Conservation (phyloP, 1,139 yeast genomes). For the Barnettozyma hawaiiensis region DNA sequence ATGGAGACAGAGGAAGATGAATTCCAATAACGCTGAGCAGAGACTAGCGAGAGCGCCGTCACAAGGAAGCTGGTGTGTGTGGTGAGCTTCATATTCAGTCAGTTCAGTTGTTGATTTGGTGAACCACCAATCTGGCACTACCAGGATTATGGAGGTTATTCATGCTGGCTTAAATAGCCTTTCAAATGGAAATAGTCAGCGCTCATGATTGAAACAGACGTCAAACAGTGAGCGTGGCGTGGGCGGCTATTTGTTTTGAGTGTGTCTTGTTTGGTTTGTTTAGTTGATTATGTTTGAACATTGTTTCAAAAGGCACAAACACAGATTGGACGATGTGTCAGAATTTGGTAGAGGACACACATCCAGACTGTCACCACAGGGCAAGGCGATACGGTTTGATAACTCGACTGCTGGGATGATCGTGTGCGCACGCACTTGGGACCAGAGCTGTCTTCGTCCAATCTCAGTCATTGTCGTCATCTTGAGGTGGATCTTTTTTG, state of each 20-base stretch:
- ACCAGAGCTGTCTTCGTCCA: too few species aligned
- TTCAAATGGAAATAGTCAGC: neutral
- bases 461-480: neutral
- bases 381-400: neutral
- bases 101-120: neutral
- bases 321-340: neutral
- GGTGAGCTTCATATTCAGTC: conserved; percentile 1
- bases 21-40: conserved; percentile 1
- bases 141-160: neutral
- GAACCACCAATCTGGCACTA: neutral
- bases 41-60: neutral
- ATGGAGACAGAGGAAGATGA: conserved; percentile 3
- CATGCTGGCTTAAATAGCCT: neutral
- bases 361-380: neutral
- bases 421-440: too few species aligned
- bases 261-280: neutral
- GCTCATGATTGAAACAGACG: neutral
- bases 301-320: too few species aligned
- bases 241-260: neutral
- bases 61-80: neutral
- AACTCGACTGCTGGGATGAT: too few species aligned
- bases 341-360: neutral
- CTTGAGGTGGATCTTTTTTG: neutral
- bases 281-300: neutral
- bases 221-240: neutral